Conservation (phyloP, 148 eudicot genomes). For the Vaccinium myrtillus region DNA sequence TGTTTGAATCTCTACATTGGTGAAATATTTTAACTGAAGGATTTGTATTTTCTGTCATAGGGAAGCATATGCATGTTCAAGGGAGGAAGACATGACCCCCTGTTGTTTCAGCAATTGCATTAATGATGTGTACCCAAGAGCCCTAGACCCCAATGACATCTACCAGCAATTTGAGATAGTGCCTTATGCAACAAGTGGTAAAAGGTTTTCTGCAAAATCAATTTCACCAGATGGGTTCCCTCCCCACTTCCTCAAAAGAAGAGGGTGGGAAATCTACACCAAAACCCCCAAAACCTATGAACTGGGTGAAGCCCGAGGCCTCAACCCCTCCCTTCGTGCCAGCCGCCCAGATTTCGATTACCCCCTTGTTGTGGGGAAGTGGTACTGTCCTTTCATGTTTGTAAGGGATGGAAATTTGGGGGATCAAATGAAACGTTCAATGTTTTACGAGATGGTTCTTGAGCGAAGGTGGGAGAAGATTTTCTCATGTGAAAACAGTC, state of each 20-base stretch:
- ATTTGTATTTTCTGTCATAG: constrained; percentile 19
- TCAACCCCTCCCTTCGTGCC: constrained; percentile 46
- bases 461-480: constrained; percentile 75
- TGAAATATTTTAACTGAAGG: background rate
- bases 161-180: constrained; percentile 35
- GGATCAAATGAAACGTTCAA: constrained; percentile 44
- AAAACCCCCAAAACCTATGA: constrained; percentile 32
- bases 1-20: background rate
- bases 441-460: constrained; percentile 63
- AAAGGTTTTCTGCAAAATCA: constrained; percentile 44
- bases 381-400: constrained; percentile 79
- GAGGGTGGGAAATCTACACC: constrained; percentile 41
- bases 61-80: constrained; percentile 59
- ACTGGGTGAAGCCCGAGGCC: constrained; percentile 60
- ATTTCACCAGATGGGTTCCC: constrained; percentile 56
- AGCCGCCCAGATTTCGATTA: constrained; percentile 45
- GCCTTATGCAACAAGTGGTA: constrained; percentile 8
- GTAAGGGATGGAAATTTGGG: constrained; percentile 45
- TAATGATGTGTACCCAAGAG: constrained; percentile 25
- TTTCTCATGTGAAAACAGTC: constrained; percentile 28
- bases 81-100: constrained; percentile 45
- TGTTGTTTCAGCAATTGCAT: constrained; percentile 37
- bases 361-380: constrained; percentile 57
- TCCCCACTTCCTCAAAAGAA: constrained; percentile 46
- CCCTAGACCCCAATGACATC: constrained; percentile 1